A percentile compares a stretch with the other conserved stretches of the same genome.
phyloP scores from a whole-genome alignment of 768 basidiomycete species.

The Lepiota brunneoincarnata region DNA sequence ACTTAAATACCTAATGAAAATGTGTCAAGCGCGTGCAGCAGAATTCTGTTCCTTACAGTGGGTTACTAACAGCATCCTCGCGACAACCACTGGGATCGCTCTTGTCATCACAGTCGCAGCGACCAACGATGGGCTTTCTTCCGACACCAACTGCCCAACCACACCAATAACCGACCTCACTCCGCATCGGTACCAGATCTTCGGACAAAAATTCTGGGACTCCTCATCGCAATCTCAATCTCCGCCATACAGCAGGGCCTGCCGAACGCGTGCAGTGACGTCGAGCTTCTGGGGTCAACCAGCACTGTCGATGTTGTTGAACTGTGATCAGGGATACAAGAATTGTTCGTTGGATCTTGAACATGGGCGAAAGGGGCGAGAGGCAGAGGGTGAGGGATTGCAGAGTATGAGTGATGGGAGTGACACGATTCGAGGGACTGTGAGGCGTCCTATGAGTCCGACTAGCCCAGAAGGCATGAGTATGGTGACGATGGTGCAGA shows the following conservation, averaged over 20 bases:
- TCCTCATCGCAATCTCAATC: background rate
- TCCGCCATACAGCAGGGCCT: slow-evolving; percentile 11
- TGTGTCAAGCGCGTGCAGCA: no score
- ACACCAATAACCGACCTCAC: background rate
- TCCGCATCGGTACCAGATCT: background rate
- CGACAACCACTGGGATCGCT: slow-evolving; percentile 41
- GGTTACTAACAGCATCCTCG: slow-evolving; percentile 38
- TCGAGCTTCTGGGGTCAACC: slow-evolving; percentile 24
- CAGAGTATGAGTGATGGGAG: slow-evolving; percentile 10
- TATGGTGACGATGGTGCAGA: background rate
- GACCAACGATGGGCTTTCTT: background rate
- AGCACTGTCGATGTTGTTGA: slow-evolving; percentile 1
- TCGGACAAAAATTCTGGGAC: background rate
- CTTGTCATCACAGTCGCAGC: slow-evolving; percentile 36
- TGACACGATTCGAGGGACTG: slow-evolving; percentile 2
- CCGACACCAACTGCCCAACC: background rate
- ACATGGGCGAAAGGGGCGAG: background rate
- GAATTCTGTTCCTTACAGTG: no score
- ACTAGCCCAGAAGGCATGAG: background rate
- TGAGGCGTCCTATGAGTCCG: background rate
- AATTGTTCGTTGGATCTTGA: slow-evolving; percentile 3
- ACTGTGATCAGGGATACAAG: background rate
- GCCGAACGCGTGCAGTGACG: slow-evolving; percentile 2
- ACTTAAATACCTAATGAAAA: no score
- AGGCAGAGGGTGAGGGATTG: background rate